These are phyloP conservation scores for Oldenlandia corymbosa DNA, from an alignment of 257 asterid species.

Conservation along the genomic window DNA sequence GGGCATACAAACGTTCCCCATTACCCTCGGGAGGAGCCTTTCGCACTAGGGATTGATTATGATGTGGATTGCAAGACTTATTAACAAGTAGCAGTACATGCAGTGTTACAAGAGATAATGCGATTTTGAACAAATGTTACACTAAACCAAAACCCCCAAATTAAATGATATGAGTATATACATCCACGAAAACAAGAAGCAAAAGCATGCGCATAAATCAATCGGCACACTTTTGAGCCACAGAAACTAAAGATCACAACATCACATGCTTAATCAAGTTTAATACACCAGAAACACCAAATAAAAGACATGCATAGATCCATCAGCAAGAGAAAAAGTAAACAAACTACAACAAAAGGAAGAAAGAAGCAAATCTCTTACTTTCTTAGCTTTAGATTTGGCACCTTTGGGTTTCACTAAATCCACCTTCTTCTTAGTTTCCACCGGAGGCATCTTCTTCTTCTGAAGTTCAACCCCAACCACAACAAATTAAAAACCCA, in stretches of 20 bases:
- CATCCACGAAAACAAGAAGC: background rate
- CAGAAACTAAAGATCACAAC: background rate
- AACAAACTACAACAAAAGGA: background rate
- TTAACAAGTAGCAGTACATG: no score
- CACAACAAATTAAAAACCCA: background rate
- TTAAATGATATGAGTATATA: background rate
- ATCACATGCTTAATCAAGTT: background rate
- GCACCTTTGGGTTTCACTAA: constrained; percentile 29
- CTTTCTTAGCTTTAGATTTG: constrained; percentile 54
- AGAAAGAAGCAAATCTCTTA: constrained; percentile 16
- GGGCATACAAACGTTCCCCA: no score
- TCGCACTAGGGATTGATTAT: no score
- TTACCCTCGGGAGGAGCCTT: no score
- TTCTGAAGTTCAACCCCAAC: constrained; percentile 19
- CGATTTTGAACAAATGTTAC: background rate
- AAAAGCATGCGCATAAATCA: background rate
- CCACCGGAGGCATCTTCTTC: constrained; percentile 21
- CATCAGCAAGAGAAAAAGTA: background rate
- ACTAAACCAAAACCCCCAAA: background rate
- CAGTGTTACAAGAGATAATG: no score
- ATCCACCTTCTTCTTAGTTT: constrained; percentile 32
- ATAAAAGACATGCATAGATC: constrained; percentile 2
- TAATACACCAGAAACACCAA: background rate
- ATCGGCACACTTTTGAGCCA: background rate
- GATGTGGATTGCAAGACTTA: no score